These are phyloP conservation scores for Lipomyces chichibuensis DNA, from an alignment of 805 yeast genomes.

Conservation along the genomic window DNA sequence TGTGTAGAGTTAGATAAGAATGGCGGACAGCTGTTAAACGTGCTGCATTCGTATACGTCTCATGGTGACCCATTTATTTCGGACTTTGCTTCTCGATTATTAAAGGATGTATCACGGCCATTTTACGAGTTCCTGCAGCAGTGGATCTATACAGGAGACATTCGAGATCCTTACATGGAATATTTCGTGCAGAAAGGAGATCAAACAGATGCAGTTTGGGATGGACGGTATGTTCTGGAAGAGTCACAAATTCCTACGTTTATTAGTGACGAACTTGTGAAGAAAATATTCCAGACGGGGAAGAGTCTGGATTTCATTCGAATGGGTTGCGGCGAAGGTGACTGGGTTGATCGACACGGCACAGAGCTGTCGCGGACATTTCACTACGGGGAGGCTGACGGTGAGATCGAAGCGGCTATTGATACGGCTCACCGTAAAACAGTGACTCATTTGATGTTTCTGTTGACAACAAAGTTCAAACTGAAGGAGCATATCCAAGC, in stretches of 20 bases:
- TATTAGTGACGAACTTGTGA: slow-evolving; percentile 42
- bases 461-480: slow-evolving; percentile 55
- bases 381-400: slow-evolving; percentile 33
- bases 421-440: slow-evolving; percentile 53
- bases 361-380: slow-evolving; percentile 19
- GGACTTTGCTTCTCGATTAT: slow-evolving; percentile 50
- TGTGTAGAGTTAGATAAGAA: slow-evolving; percentile 28
- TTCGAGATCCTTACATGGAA: slow-evolving; percentile 58
- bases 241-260: slow-evolving; percentile 47
- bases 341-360: slow-evolving; percentile 53
- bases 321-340: slow-evolving; percentile 64
- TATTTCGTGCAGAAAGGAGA: slow-evolving; percentile 56
- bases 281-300: slow-evolving; percentile 56
- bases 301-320: slow-evolving; percentile 67
- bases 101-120: slow-evolving; percentile 55
- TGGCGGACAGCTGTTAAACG: slow-evolving; percentile 60
- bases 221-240: slow-evolving; percentile 38
- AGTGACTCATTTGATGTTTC: slow-evolving; percentile 53
- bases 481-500: slow-evolving; percentile 60
- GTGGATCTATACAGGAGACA: slow-evolving; percentile 74
- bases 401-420: slow-evolving; percentile 41
- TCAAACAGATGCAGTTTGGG: slow-evolving; percentile 33
- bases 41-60: slow-evolving; percentile 53
- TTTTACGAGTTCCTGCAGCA: slow-evolving; percentile 60
- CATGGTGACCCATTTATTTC: slow-evolving; percentile 67